Base-by-base conservation (phyloP, 495 filamentous ascomycete genomes). In the Diplogelasinospora grovesii region DNA sequence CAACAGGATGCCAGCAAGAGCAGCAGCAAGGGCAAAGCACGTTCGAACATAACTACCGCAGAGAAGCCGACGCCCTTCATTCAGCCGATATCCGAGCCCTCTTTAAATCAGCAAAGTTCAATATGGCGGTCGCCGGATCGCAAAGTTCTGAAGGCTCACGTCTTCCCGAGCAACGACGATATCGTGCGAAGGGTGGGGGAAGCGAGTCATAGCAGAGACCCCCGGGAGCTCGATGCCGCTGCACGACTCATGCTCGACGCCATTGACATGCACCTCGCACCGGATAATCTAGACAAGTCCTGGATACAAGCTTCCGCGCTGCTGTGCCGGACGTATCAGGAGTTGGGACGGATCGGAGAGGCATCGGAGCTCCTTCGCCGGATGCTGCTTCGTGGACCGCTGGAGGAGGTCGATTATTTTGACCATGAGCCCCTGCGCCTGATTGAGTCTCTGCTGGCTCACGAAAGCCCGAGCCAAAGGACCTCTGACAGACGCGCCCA, bases 241-340 rank as follows among this genome's bases (percentile, higher is more conserved):
- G 32, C 62, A 13, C 36, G 43, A 9, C 33, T 26, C 5, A 51
- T 66, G 8, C 41, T 58, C 0, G 30, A 49, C 2, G 36, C 32
- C 15, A 57, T 29, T 37, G 30, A 49, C 21, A 33, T 47, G 2
- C 49, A 42, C 1, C 19, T 37, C 28, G 39, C 45, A 9, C 58
- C 45, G 8, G 48, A 36, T 18, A 52, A 46, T 27, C 42, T 32
- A 3, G 39, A 49, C 20, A 41, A 44, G 3, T 25, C 40, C 8
- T 64, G 63, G 60, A 32, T 67, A 13, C 41, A 59, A 24, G 48
- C 61, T 15, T 61, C 62, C 1, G 49, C 49, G n/a, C 29, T 49
- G 32, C 51, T 75, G n/a, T 64, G 56, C 13, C 56, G 49, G 14
- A 48, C 55, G 13, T 73, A 56, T 23, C 50, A 50, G 32, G 46